Evolutionary conservation across 768 basidiomycete genomes (phyloP), one percentile per base, ranked within the genome.

Genomic region (Russula ochroleuca): DNA sequence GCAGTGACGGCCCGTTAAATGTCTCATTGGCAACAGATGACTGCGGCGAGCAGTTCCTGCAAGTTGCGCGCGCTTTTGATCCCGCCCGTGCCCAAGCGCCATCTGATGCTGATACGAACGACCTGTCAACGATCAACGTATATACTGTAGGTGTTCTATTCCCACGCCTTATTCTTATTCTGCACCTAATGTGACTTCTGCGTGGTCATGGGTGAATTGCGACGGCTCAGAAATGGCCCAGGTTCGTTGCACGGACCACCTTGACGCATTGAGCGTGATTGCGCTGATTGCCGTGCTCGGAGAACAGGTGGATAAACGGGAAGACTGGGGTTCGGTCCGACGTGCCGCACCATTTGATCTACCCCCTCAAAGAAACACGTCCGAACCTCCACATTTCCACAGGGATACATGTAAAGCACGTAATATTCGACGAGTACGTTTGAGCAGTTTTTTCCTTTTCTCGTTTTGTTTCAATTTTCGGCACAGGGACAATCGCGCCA

Each of bases 291-390:
- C 10, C 10, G 7, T 52, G 7, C 14, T 37, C 13, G 31, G n/a
- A 65, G 52, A 47, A 13, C 45, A 89, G 86, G 68, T 88, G 83
- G 69, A 75, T 88, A 19, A 76, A 83, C 62, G 72, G 69, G 2
- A 70, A 72, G n/a, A 83, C 78, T 2, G 86, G 86, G 28, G 75
- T 67, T 49, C 81, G 86, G 23, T 85, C 85, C 0, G 85, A 87
- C 68, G 69, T 79, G 0, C 77, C 86, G 7, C 79, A 79, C 19
- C 37, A 71, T 52, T 75, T 75, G 60, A 53, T 80, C 2, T 80
- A 78, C 53, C 66, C 66, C 1, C 61, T 67, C 35, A 73, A 74
- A 14, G 70, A 73, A 7, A 64, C 63, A 0, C 59, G 72, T 6
- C 68, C 69, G 15, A 78, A 77, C 61, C 45, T 80, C 1, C 68